Base-by-base conservation (phyloP, 257 asterid species). In the Jacaranda mimosifolia region DNA sequence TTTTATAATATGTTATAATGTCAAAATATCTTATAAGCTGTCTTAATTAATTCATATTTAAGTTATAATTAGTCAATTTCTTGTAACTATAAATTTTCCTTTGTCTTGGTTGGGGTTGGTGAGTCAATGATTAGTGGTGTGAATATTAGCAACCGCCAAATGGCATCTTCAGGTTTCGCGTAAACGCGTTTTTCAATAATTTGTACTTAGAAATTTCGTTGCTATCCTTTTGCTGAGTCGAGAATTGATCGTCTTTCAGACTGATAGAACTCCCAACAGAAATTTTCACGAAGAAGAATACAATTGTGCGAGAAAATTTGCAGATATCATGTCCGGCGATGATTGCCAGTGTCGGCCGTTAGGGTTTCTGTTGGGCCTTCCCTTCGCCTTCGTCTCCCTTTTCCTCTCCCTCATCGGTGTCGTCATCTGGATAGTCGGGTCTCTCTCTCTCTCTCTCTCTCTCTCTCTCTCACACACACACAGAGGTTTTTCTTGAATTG, bases 401-500 rank as follows among this genome's bases (percentile, higher is more conserved):
- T 9, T 92, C 66, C 86, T 92, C 77, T 90, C 97, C 46, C 55
- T 92, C 77, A 66, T 91, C 85, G 98, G 97, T 55, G 89, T 84
- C 52, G 74, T 88, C 74, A 72, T 92, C 83, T 92, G 95, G 98
- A 81, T 91, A 80, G 83, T 91, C 82, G 97, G 97, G 98, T 91
- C 10, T 1, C 12, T 18, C 12, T 77, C 42, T 69, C 63, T 38
- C 69, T 32, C 45, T 53, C 43, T 75, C 73, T 65, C 76, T 63
- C 78, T 42, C 53, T 14, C 68, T 19, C 19, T 21, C 46, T 19
- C 26, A 1, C 38, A 5, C 35, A 14, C 32, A 57, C 46, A 58
- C 14, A 43, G 7, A 6, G 3, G 57, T 39, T 39, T 39, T 39
- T 39, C 3, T 48, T 6, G 42, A 14, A 35, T 35, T 11, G 17